Evolutionary conservation across 495 filamentous ascomycete species (phyloP).

Genomic region (Hypoxylon rickii): DNA sequence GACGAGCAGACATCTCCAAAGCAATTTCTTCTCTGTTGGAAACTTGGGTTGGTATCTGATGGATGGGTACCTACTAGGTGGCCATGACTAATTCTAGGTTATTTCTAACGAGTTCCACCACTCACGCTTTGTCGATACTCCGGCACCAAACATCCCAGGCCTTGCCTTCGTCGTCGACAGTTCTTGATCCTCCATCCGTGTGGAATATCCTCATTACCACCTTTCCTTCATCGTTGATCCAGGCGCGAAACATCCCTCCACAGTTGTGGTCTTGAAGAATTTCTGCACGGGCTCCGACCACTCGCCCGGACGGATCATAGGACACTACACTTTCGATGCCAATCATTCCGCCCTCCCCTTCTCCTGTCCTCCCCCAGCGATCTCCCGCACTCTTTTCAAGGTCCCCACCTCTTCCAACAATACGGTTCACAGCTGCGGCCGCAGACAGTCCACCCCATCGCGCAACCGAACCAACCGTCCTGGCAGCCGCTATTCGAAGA

Average conservation of each 20-base stretch:
- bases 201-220: slow-evolving; percentile 67
- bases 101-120: slow-evolving; percentile 14
- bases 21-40: background rate
- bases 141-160: slow-evolving; percentile 22
- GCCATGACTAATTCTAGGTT: slow-evolving; percentile 11
- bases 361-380: slow-evolving; percentile 75
- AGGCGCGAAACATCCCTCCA: slow-evolving; percentile 87
- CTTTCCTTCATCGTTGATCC: slow-evolving; percentile 66
- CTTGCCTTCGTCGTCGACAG: slow-evolving; percentile 11
- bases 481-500: slow-evolving; percentile 70
- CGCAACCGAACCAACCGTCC: slow-evolving; percentile 73
- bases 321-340: slow-evolving; percentile 71
- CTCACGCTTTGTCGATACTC: slow-evolving; percentile 15
- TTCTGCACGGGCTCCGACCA: slow-evolving; percentile 46
- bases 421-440: slow-evolving; percentile 57
- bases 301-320: slow-evolving; percentile 42
- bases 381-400: slow-evolving; percentile 75
- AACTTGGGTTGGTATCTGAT: too few relatives aligned
- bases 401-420: slow-evolving; percentile 74
- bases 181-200: slow-evolving; percentile 28
- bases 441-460: slow-evolving; percentile 59
- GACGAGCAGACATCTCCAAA: background rate
- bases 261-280: slow-evolving; percentile 84
- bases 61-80: background rate
- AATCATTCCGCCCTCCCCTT: slow-evolving; percentile 86